Conservation (phyloP, 2,329 filamentous ascomycete species). For the Epichloe sylvatica region DNA sequence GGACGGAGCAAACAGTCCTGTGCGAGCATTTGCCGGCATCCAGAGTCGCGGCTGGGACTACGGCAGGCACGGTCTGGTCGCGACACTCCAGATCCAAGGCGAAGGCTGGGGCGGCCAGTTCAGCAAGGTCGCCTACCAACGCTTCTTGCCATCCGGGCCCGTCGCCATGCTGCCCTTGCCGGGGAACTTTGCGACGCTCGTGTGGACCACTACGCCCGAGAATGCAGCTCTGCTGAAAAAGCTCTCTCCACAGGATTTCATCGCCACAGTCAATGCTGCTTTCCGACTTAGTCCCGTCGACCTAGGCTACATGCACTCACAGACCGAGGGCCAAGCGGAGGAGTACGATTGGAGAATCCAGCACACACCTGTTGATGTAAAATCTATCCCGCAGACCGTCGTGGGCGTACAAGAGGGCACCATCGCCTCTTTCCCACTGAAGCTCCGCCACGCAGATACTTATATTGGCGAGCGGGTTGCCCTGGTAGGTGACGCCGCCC, state of each 20-base stretch:
- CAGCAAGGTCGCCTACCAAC: conserved; percentile 74
- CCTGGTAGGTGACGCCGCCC: conserved; percentile 84
- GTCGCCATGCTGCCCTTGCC: conserved; percentile 85
- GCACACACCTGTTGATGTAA: conserved; percentile 45
- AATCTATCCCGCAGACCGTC: conserved; percentile 50
- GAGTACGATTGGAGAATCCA: conserved; percentile 74
- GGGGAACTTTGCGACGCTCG: conserved; percentile 66
- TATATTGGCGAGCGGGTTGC: conserved; percentile 86
- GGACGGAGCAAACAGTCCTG: conserved; percentile 88
- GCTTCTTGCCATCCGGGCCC: conserved; percentile 84
- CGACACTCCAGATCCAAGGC: conserved; percentile 62
- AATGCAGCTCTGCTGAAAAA: conserved; percentile 69
- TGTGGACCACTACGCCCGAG: conserved; percentile 84
- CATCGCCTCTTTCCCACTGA: conserved; percentile 80
- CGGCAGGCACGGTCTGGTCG: conserved; percentile 76
- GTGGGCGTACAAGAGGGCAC: conserved; percentile 62
- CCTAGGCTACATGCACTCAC: conserved; percentile 66
- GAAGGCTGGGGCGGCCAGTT: conserved; percentile 39
- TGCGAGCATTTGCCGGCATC: conserved; percentile 79
- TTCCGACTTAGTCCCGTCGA: conserved; percentile 73
- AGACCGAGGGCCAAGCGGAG: conserved; percentile 44
- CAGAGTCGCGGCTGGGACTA: conserved; percentile 87
- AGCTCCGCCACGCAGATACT: conserved; percentile 82
- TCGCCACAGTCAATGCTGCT: conserved; percentile 82
- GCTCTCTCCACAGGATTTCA: conserved; percentile 58